Conservation (phyloP, 1,284 basidiomycete genomes). For the Irpex sp. region DNA sequence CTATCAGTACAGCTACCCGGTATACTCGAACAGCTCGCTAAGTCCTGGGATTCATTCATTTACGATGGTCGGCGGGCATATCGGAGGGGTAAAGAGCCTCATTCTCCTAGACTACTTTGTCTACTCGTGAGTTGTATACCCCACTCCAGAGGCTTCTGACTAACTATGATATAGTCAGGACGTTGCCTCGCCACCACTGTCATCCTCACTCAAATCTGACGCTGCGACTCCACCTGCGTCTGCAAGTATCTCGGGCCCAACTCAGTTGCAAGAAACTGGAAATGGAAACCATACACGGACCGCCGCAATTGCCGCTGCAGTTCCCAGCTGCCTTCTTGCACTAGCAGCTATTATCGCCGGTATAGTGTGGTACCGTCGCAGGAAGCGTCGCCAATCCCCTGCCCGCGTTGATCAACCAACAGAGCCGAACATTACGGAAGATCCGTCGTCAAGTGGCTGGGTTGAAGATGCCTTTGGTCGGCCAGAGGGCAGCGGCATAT, state of each 20-base stretch:
- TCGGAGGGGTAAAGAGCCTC: constrained; percentile 10
- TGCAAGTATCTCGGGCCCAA: not conserved
- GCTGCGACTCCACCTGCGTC: too few species aligned
- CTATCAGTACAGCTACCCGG: not conserved
- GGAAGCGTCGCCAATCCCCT: not conserved
- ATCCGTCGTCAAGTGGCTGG: constrained; percentile 18
- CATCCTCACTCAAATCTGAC: too few species aligned
- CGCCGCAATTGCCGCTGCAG: not conserved
- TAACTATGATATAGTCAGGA: not conserved
- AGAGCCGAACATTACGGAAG: constrained; percentile 10
- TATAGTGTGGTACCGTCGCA: not conserved
- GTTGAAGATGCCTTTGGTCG: constrained; percentile 13
- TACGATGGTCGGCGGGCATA: constrained; percentile 13
- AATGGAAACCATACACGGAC: not conserved
- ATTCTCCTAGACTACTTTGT: constrained; percentile 19
- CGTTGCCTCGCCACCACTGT: not conserved
- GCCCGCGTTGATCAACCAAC: constrained; percentile 8
- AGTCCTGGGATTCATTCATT: constrained; percentile 2
- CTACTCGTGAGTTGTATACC: constrained; percentile 13
- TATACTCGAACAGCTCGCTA: not conserved
- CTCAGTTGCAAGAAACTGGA: not conserved
- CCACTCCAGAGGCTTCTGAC: not conserved
- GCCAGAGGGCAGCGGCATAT: not conserved
- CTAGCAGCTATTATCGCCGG: not conserved
- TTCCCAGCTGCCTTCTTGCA: not conserved